Base-by-base conservation (phyloP, 768 basidiomycete genomes). In the Rhizopogon roseolus region DNA sequence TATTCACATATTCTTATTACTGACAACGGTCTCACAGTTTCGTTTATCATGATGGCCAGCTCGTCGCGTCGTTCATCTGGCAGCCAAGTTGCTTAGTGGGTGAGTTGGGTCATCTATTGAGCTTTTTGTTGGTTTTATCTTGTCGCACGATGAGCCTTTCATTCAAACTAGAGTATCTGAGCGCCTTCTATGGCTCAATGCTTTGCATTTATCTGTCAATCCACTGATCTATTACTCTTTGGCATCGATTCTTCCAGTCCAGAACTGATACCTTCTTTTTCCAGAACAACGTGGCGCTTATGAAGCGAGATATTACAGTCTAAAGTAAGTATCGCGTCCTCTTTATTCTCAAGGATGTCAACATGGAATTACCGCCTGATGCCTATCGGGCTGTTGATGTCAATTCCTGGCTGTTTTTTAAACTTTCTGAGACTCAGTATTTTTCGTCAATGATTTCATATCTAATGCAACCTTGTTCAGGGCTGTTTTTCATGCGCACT, bases 131-230 rank as follows among this genome's bases (percentile, higher is more conserved):
- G 9, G 34, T 25, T 36, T 36, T 22, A 22, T 36, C 1, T 48
- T 45, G 53, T 48, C 48, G 52, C 50, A 54, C 60, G 84, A 87
- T 85, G 86, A 89, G 74, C 57, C 71, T 65, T 76, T 71, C 74
- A 79, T 82, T 87, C 88, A 91, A 91, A 91, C 88, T 91, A 91
- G 88, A 90, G 88, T 91, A 84, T 90, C 78, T 90, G 88, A 91
- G 88, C 71, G 83, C 76, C 70, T 55, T 48, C 13, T 58, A 61
- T 6, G 69, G 79, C 81, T 73, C 85, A 62, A 85, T 90, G 88
- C 80, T 89, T 84, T 85, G 56, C 77, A 56, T 68, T 62, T 78
- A 73, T 76, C 79, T 80, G 74, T 78, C 76, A 76, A 77, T 82
- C 80, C 76, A 77, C 86, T 88, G 86, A 88, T 66, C 55, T 61